phyloP scores from a whole-genome alignment of 345 rosid species.

The Brassica rapa region DNA sequence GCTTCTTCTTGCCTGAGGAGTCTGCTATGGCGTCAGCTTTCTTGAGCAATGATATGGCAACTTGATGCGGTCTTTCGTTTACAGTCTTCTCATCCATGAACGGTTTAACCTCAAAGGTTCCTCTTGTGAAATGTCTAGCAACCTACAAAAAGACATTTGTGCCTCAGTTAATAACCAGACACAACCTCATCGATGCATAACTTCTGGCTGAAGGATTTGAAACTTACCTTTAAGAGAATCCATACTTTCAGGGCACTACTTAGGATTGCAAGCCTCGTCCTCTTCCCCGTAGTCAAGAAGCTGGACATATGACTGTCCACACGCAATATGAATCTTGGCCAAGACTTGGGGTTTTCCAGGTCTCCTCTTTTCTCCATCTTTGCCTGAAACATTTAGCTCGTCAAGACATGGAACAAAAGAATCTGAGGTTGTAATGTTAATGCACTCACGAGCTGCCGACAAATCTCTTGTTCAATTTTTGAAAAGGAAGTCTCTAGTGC shows the following conservation, averaged over 20 bases:
- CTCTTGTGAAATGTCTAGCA: conserved; percentile 80
- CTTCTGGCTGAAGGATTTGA: neutral
- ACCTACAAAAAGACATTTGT: conserved; percentile 50
- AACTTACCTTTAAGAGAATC: conserved; percentile 82
- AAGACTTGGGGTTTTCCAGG: conserved; percentile 71
- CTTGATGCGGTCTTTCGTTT: conserved; percentile 56
- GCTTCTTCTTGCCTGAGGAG: conserved; percentile 65
- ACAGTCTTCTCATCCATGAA: conserved; percentile 59
- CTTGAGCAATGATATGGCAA: conserved; percentile 59
- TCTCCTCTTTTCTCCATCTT: conserved; percentile 58
- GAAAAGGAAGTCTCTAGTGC: conserved; percentile 93
- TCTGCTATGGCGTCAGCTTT: conserved; percentile 56
- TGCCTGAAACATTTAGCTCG: conserved; percentile 50
- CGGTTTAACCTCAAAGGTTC: conserved; percentile 79
- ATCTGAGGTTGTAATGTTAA: neutral
- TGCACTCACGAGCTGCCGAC: conserved; percentile 75
- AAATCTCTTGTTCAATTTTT: conserved; percentile 92
- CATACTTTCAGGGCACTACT: conserved; percentile 95
- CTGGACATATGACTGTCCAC: conserved; percentile 87
- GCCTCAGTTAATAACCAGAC: neutral
- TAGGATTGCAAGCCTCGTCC: conserved; percentile 76
- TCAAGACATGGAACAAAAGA: conserved; percentile 19
- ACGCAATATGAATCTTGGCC: conserved; percentile 82
- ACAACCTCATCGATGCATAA: conserved; percentile 5
- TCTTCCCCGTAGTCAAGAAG: conserved; percentile 82